Evolutionary conservation across 768 basidiomycete species (phyloP), one percentile per base, ranked within the genome.

Genomic region (Neoboletus brunneissimus): DNA sequence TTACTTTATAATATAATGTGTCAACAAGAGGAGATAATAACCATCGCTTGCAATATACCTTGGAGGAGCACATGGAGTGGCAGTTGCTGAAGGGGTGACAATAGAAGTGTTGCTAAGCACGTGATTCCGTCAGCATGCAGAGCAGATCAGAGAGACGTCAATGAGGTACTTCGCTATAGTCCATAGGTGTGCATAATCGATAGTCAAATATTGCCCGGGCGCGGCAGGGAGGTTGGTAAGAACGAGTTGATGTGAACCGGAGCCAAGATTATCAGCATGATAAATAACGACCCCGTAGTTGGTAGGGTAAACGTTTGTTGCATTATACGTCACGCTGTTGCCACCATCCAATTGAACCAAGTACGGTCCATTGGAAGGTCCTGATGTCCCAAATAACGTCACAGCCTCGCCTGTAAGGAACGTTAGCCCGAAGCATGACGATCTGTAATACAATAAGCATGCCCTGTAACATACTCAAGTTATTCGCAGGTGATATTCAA

Each of bases 351-450:
- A 27, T 53, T 73, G 67, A 22, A 74, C 72, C 0, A 64, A 60
- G 53, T 76, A 79, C 6, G 67, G 64, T 22, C 74, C 67, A 34
- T 69, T 70, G 4, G 58, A 53, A n/a, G 76, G 73, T 20, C 75
- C 71, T 1, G 76, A 70, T 13, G 79, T 70, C 18, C 80, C 78
- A 49, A 76, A 81, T 9, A 81, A 48, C 0, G 75, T 76, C n/a
- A 82, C 72, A 13, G 73, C 77, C 55, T 76, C 76, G 42, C 79
- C 81, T 76, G 40, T 22, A 23, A 29, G 16, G n/a, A 18, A 11
- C 16, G 22, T 55, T 6, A 58, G 42, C 38, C 34, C 20, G 29
- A 37, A 35, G 18, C 9, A 40, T 13, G 16, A 12, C 3, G 25
- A 32, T 13, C 1, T 22, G 3, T 11, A 11, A 27, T 11, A 50